phyloP scores from a whole-genome alignment of 371 early-diverging fungal genomes.

The Chytridium lagenaria region DNA sequence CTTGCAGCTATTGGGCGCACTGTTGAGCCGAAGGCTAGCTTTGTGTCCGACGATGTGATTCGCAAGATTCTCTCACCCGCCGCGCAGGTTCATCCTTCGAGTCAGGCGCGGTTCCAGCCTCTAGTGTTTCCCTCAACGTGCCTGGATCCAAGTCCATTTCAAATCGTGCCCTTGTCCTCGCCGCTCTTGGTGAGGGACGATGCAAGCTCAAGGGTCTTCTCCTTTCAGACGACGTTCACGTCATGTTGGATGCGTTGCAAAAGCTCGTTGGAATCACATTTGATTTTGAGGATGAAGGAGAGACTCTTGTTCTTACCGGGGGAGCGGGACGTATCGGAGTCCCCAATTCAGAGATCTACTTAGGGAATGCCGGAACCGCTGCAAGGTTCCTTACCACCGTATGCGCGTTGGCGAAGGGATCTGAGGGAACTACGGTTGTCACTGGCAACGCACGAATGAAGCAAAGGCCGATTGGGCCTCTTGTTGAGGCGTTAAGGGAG shows the following conservation, averaged over 20 bases:
- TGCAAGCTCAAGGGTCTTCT: constrained; percentile 86
- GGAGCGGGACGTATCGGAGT: constrained; percentile 72
- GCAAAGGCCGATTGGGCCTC: constrained; percentile 91
- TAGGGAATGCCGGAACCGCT: constrained; percentile 98
- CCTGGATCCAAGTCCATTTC: constrained; percentile 98
- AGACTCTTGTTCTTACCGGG: constrained; percentile 86
- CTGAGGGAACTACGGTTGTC: constrained; percentile 57
- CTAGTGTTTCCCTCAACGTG: constrained; percentile 65
- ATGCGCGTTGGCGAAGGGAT: constrained; percentile 70
- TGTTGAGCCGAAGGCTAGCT: constrained; percentile 79
- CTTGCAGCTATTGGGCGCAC: constrained; percentile 85
- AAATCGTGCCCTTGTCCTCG: constrained; percentile 92
- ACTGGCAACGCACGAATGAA: constrained; percentile 98
- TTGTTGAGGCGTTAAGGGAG: constrained; percentile 81
- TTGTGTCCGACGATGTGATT: constrained; percentile 84
- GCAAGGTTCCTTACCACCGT: constrained; percentile 94
- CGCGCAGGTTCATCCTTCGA: constrained; percentile 61
- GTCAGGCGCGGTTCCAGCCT: neutral
- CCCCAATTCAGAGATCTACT: constrained; percentile 81
- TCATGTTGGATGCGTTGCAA: constrained; percentile 92
- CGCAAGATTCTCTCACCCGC: constrained; percentile 80
- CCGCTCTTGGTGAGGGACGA: constrained; percentile 86
- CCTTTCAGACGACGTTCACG: constrained; percentile 97
- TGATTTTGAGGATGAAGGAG: constrained; percentile 92
- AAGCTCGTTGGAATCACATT: constrained; percentile 84